A percentile compares a stretch with the other conserved stretches of the same genome.
Conservation (phyloP, 2,329 filamentous ascomycete genomes). For the Xylaria sp. region DNA sequence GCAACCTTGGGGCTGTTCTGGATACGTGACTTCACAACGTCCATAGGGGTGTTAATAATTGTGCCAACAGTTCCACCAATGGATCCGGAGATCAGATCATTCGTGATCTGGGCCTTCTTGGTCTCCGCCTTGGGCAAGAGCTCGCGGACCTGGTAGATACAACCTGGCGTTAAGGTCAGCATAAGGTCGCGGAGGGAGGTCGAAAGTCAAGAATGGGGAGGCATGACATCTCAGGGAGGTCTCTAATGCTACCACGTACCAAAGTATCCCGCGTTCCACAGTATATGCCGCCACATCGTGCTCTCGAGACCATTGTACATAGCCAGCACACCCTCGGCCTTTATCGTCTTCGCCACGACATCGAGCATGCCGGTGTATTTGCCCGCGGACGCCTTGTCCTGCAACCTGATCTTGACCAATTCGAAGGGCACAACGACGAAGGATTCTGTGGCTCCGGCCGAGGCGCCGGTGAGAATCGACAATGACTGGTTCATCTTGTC, state of each 20-base stretch:
- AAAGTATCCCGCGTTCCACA: conserved; percentile 62
- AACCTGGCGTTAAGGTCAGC: conserved; percentile 47
- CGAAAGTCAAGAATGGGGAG: not conserved
- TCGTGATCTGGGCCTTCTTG: conserved; percentile 80
- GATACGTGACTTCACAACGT: conserved; percentile 86
- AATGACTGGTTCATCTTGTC: conserved; percentile 89
- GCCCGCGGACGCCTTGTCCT: conserved; percentile 90
- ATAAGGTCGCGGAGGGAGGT: not conserved
- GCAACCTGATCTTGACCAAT: conserved; percentile 89
- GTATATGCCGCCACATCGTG: conserved; percentile 91
- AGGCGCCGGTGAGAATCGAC: conserved; percentile 90
- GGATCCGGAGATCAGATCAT: conserved; percentile 84
- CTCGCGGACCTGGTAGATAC: conserved; percentile 93
- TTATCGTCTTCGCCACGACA: conserved; percentile 79
- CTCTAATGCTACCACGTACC: conserved; percentile 37
- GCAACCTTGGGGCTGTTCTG: conserved; percentile 87
- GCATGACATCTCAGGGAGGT: not conserved
- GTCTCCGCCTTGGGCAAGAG: conserved; percentile 79
- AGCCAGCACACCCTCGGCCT: conserved; percentile 79
- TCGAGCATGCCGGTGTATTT: conserved; percentile 85
- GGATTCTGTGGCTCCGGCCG: conserved; percentile 91
- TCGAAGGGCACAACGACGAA: conserved; percentile 97
- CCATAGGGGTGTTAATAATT: conserved; percentile 74
- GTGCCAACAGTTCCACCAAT: conserved; percentile 89
- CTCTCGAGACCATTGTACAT: conserved; percentile 97